Evolutionary conservation across 169 alveolate genomes (phyloP), one percentile per base, ranked within the genome.

Genomic region (Plasmodium gallinaceum): DNA sequence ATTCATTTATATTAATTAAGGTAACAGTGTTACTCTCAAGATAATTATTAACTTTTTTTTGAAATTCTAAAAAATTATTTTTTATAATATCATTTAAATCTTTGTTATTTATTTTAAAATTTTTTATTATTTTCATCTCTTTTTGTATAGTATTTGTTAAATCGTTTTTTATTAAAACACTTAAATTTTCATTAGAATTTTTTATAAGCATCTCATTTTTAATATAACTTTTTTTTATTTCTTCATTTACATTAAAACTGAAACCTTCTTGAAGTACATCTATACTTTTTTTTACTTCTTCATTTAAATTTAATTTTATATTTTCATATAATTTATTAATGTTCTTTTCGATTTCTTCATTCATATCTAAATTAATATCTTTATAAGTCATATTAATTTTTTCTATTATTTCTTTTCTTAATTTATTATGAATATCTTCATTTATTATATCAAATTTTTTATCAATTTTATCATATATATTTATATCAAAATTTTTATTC

Each of bases 61-160:
- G 61, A 37, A 76, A 42, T 48, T 39, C n/a, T 24, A 16, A 18
- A 39, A 65, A 20, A 16, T 18, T 43, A 37, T 46, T 48, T 22
- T 45, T 46, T 32, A 76, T 20, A 45, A 46, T 46, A 18, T 37
- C 51, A 48, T 20, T 64, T 24, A 66, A 48, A 9, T 64, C 69
- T n/a, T 48, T 57, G 10, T 24, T 32, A 43, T 18, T 12, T 54
- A 6, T 54, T 54, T 16, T 14, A 54, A 7, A 5, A 6, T 43
- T 76, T 64, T 52, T 22, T 24, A 57, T 0, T 14, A 26, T 10
- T 76, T 42, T 76, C 52, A 76, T 32, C 16, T 76, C 89, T 24
- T 46, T 76, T 1, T 18, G 43, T 20, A 76, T 7, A 42, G 7
- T 16, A 10, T 32, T 65, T 18, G 78, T 14, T 2, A 74, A 57